Base-by-base conservation (phyloP, 2,329 filamentous ascomycete species). In the Capronia epimyces region DNA sequence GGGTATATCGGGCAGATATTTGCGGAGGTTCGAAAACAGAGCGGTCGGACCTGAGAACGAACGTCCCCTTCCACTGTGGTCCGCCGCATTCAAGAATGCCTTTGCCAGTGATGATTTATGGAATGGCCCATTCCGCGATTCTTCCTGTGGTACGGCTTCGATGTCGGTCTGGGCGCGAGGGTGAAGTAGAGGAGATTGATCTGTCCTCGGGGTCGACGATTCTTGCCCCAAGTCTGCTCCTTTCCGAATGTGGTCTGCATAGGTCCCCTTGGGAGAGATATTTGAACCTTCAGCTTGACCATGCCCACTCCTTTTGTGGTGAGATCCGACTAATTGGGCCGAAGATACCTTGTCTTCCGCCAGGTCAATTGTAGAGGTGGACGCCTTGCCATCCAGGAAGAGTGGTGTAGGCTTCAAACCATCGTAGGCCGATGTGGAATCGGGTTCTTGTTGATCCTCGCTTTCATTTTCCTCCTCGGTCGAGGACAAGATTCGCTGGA, bases 1-100 rank as follows among this genome's bases (percentile, higher is more conserved):
- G 3, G 55, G 55, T 24, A 58, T 32, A 13, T 58, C 56, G 9
- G 56, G 56, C 43, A 58, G 25, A 5, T 49, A 36, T 37, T 54
- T 58, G 20, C 50, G 48, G 13, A 56, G 32, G 27, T 53, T 53
- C 27, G 49, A 49, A 13, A 55, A 25, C 8, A 55, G 27, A 1
- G 46, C 32, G 10, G 55, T 50, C 29, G 53, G 45, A 13, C 42
- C 50, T 2, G 50, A 51, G 7, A 43, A 53, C 2, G 54, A 25
- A 36, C 56, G 45, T 5, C 47, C 49, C 16, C 53, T 42, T 16
- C 47, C 43, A n/a, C 43, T 50, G 16, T 37, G 24, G 15, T 32
- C 53, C 27, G 31, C 44, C 20, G 40, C 41, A 3, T 22, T 36
- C 7, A 53, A 34, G 10, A 58, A 40, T 24, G 43, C 45, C 21